These are phyloP conservation scores for Cladochytrium tenue DNA, from an alignment of 371 early-diverging fungal genomes.

Conservation along the genomic window DNA sequence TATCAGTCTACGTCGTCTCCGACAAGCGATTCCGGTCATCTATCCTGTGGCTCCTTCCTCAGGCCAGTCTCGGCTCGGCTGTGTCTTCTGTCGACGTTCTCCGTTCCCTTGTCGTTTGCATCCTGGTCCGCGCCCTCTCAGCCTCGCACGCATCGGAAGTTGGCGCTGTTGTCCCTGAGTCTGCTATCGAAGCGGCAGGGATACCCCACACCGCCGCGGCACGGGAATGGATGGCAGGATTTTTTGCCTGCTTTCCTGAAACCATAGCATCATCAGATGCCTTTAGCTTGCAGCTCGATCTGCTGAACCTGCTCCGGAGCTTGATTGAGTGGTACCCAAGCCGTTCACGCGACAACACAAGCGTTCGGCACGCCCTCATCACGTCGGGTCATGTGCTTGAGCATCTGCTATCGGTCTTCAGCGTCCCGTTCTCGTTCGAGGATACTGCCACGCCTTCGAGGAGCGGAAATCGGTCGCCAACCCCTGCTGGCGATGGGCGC, in stretches of 20 bases:
- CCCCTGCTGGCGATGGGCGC: slow-evolving; percentile 1
- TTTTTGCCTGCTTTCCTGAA: slow-evolving; percentile 22
- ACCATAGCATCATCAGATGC: neutral
- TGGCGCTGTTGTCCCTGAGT: neutral
- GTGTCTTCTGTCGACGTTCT: no score
- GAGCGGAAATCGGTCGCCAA: no score
- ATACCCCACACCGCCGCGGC: neutral
- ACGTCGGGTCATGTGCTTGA: slow-evolving; percentile 21
- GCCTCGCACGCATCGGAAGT: neutral
- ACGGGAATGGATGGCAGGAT: slow-evolving; percentile 15
- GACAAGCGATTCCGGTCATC: neutral
- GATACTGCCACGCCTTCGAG: slow-evolving; percentile 1
- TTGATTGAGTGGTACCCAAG: slow-evolving; percentile 14
- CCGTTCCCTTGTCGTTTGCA: no score
- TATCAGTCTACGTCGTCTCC: neutral
- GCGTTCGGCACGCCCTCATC: slow-evolving; percentile 19
- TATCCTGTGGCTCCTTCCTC: neutral
- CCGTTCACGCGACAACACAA: slow-evolving; percentile 11
- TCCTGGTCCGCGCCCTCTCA: no score
- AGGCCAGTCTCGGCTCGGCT: no score
- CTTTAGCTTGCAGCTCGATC: slow-evolving; percentile 17
- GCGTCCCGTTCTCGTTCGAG: slow-evolving; percentile 1
- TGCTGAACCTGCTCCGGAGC: slow-evolving; percentile 19
- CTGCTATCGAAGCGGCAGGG: neutral
- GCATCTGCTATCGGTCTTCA: slow-evolving; percentile 22